These are phyloP conservation scores for Anacardium occidentale DNA, from an alignment of 345 rosid species.

Conservation along the genomic window DNA sequence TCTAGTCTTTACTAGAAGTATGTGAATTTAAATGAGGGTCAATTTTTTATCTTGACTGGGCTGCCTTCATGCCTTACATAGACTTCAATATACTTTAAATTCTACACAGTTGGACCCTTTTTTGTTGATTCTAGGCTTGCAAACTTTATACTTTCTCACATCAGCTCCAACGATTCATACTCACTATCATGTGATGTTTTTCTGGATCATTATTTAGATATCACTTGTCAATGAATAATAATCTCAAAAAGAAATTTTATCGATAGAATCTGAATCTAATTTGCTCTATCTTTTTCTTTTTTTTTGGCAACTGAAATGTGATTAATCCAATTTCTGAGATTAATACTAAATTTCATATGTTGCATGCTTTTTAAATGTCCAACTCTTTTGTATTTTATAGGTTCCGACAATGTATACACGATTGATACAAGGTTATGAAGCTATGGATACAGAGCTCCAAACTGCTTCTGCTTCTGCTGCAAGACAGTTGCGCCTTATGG, in stretches of 20 bases:
- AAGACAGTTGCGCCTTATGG: conserved; percentile 82
- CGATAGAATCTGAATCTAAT: background rate
- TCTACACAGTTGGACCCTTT: background rate
- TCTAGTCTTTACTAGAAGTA: conserved; percentile 15
- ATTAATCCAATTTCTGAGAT: background rate
- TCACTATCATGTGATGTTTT: background rate
- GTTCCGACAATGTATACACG: conserved; percentile 97
- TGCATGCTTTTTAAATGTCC: background rate
- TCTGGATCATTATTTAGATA: background rate
- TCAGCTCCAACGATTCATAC: background rate
- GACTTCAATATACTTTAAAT: background rate
- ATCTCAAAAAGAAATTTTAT: conserved; percentile 4
- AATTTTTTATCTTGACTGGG: background rate
- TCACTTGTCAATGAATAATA: background rate
- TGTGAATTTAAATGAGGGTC: background rate
- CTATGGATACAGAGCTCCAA: conserved; percentile 75
- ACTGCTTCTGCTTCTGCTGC: conserved; percentile 72
- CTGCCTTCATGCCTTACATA: too few species aligned
- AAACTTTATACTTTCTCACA: background rate
- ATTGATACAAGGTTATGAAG: conserved; percentile 93
- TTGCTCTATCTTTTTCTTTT: background rate
- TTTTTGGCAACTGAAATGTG: background rate
- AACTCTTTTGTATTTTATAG: conserved; percentile 37
- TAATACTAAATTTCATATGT: background rate
- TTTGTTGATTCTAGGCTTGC: background rate